Evolutionary conservation across 805 yeast species (phyloP).

Genomic region (Wickerhamomyces pijperi): DNA sequence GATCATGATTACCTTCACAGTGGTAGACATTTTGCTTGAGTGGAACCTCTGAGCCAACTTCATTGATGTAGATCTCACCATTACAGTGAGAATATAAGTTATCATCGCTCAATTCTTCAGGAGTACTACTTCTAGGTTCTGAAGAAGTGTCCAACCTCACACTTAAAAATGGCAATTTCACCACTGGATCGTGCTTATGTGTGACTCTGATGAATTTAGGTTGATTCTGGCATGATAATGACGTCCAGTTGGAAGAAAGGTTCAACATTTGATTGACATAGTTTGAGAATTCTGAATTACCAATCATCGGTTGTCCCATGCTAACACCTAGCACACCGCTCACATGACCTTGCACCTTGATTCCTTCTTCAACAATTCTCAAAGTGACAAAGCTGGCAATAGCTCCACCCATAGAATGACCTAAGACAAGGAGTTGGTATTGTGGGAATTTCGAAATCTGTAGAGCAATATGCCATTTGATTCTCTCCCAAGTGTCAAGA

Average conservation of each 20-base stretch:
- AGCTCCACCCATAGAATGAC: constrained; percentile 21
- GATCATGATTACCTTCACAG: constrained; percentile 55
- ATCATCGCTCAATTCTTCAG: too few species aligned
- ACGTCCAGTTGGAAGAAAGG: neutral
- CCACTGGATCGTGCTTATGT: constrained; percentile 18
- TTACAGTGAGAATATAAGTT: constrained; percentile 11
- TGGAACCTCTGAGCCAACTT: constrained; percentile 10
- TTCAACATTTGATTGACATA: constrained; percentile 7
- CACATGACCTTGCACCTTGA: neutral
- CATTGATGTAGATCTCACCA: constrained; percentile 16
- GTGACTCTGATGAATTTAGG: constrained; percentile 11
- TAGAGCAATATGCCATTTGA: neutral
- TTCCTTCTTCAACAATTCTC: constrained; percentile 3
- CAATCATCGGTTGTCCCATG: constrained; percentile 20
- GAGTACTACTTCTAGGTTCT: too few species aligned
- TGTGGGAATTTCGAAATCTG: neutral
- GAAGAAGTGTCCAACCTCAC: too few species aligned
- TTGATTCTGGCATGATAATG: constrained; percentile 1
- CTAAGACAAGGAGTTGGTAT: constrained; percentile 11
- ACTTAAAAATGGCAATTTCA: constrained; percentile 17
- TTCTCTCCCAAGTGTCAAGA: constrained; percentile 7
- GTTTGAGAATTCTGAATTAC: constrained; percentile 10
- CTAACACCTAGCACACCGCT: constrained; percentile 8
- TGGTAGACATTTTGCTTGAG: constrained; percentile 52
- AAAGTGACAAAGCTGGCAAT: constrained; percentile 10